Conservation (phyloP, 2,329 filamentous ascomycete species). For the Aspergillus quadrilineatus region DNA sequence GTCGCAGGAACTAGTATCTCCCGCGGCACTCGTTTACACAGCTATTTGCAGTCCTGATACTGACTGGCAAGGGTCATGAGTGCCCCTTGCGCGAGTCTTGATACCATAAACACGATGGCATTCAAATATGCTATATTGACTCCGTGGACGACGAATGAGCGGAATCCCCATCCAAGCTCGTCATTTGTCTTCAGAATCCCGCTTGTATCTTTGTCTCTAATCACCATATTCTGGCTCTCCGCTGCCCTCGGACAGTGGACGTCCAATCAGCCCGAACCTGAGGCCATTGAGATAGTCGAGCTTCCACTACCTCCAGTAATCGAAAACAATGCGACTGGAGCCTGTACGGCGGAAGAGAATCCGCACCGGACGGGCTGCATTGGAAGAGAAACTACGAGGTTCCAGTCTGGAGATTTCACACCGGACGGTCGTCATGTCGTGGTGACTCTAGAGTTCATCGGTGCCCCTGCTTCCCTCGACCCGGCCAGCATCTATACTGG, state of each 20-base stretch:
- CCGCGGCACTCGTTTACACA: neutral
- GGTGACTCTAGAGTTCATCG: conserved; percentile 35
- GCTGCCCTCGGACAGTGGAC: neutral
- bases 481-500: conserved; percentile 44
- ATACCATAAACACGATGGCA: neutral
- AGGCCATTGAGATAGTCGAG: neutral
- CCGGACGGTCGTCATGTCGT: neutral
- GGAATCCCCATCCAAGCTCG: neutral
- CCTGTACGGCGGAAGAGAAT: neutral
- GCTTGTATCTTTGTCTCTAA: neutral
- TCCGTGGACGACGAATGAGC: too few relatives aligned
- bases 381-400: neutral
- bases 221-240: neutral
- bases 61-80: neutral
- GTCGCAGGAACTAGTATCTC: neutral
- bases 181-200: neutral
- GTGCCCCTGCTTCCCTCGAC: conserved; percentile 42
- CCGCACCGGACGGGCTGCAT: neutral
- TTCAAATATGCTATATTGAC: too few relatives aligned
- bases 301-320: neutral
- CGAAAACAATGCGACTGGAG: neutral
- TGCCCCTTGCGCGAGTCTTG: neutral
- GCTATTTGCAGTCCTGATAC: neutral
- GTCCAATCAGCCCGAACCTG: neutral
- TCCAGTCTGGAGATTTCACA: neutral